Evolutionary conservation across 139 green algal genomes (phyloP).

Genomic region (Coccomyxa sp.): DNA sequence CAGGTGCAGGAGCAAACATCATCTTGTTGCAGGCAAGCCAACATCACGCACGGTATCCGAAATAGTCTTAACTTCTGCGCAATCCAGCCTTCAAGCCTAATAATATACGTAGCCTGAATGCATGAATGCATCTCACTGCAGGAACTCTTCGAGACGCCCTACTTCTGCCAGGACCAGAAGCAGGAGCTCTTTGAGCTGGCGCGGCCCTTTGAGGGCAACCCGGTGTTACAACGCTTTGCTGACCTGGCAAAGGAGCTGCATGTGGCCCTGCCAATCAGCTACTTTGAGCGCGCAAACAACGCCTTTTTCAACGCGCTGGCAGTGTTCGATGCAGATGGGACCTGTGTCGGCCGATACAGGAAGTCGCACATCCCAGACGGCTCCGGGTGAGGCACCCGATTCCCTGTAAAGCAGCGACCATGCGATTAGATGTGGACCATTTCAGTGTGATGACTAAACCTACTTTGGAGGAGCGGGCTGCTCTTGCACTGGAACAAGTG

Average conservation of each 20-base stretch:
- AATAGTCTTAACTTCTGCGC: not conserved
- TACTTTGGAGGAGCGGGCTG: no score
- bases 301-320: constrained; percentile 63
- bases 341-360: constrained; percentile 52
- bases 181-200: constrained; percentile 38
- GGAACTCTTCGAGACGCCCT: constrained; percentile 64
- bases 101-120: no score
- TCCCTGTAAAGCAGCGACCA: not conserved
- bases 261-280: constrained; percentile 63
- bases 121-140: constrained; percentile 12
- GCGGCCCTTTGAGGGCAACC: constrained; percentile 38
- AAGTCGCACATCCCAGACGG: constrained; percentile 76
- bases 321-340: constrained; percentile 60
- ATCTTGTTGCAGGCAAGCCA: constrained; percentile 52
- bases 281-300: constrained; percentile 60
- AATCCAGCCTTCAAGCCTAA: not conserved
- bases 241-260: constrained; percentile 56
- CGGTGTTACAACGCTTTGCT: constrained; percentile 34
- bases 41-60: not conserved
- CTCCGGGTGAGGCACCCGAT: constrained; percentile 34
- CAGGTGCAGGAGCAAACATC: constrained; percentile 54
- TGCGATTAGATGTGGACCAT: no score
- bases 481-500: no score
- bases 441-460: no score
- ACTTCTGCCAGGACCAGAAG: constrained; percentile 57